Conservation (phyloP, 352 stramenopile species). For the Plasmopara halstedii region DNA sequence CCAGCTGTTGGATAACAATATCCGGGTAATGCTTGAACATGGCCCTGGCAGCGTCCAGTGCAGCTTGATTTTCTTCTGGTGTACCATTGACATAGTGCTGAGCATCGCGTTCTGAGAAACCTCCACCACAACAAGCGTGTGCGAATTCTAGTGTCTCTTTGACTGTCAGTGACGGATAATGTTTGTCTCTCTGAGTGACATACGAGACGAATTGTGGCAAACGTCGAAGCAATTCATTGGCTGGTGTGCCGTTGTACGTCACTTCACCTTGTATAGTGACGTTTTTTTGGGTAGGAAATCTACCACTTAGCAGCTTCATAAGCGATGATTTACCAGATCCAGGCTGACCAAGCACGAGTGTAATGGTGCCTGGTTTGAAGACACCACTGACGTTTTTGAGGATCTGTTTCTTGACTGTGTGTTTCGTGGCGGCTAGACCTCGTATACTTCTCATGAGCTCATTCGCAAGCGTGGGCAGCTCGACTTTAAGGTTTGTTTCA, state of each 20-base stretch:
- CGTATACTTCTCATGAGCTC: constrained; percentile 12
- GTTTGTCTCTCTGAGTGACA: constrained; percentile 30
- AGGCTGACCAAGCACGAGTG: constrained; percentile 40
- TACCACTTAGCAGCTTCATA: constrained; percentile 41
- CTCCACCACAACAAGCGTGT: constrained; percentile 34
- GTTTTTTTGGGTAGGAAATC: constrained; percentile 28
- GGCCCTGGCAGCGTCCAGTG: constrained; percentile 17
- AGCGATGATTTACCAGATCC: constrained; percentile 41
- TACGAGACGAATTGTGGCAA: constrained; percentile 35
- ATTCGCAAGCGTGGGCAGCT: constrained; percentile 19
- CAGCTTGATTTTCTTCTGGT: constrained; percentile 25
- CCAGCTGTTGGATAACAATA: constrained; percentile 40
- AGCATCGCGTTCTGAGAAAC: constrained; percentile 1
- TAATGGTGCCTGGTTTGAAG: constrained; percentile 38
- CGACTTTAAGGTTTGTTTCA: constrained; percentile 8
- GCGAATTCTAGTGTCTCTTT: constrained; percentile 16
- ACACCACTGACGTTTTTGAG: constrained; percentile 28
- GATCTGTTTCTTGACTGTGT: constrained; percentile 29
- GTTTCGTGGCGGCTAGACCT: constrained; percentile 20
- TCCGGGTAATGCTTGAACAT: constrained; percentile 29
- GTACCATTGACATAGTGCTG: constrained; percentile 13
- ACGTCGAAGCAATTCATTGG: constrained; percentile 1
- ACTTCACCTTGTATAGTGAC: constrained; percentile 26
- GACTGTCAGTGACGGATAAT: constrained; percentile 37
- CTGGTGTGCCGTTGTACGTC: constrained; percentile 33